These are phyloP conservation scores for Thermomucor indicae-seudaticae DNA, from an alignment of 371 early-diverging fungal genomes.

Conservation along the genomic window DNA sequence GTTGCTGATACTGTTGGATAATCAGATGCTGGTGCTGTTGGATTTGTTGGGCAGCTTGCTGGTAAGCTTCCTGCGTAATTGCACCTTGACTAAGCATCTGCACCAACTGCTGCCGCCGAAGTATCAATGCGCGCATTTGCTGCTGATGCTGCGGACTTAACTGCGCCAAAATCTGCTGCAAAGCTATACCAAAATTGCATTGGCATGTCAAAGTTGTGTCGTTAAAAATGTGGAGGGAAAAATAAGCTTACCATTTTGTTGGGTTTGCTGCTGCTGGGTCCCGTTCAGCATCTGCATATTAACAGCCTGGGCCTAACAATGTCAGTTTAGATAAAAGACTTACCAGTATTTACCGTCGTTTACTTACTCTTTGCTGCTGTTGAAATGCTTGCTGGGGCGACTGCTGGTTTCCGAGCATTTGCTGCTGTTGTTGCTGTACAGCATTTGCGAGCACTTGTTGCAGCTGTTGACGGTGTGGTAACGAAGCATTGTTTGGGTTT, in stretches of 20 bases:
- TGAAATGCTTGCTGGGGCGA: constrained; percentile 9
- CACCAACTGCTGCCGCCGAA: constrained; percentile 37
- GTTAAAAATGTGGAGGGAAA: neutral
- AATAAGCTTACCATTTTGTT: constrained; percentile 12
- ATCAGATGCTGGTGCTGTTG: constrained; percentile 12
- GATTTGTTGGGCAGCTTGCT: constrained; percentile 19
- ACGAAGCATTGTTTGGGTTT: neutral
- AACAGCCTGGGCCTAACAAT: neutral
- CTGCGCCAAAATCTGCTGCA: constrained; percentile 24
- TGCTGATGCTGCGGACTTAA: constrained; percentile 39
- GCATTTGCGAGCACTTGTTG: constrained; percentile 6
- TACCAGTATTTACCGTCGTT: neutral
- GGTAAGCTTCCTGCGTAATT: constrained; percentile 25
- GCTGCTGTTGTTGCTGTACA: constrained; percentile 11
- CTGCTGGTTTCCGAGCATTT: constrained; percentile 7
- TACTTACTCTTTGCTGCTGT: constrained; percentile 6
- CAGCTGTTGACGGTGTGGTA: constrained; percentile 3
- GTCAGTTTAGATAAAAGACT: neutral
- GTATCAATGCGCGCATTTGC: constrained; percentile 27
- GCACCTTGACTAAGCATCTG: constrained; percentile 13
- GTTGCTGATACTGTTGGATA: no score
- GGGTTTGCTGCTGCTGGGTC: constrained; percentile 10
- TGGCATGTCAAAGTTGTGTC: neutral
- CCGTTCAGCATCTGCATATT: constrained; percentile 8
- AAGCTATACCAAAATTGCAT: constrained; percentile 1